Percentiles rank a stretch among this genome's conserved stretches.
These are phyloP conservation scores for Pyropia haitanensis DNA, from an alignment of 23 red algal species.

Conservation along the genomic window DNA sequence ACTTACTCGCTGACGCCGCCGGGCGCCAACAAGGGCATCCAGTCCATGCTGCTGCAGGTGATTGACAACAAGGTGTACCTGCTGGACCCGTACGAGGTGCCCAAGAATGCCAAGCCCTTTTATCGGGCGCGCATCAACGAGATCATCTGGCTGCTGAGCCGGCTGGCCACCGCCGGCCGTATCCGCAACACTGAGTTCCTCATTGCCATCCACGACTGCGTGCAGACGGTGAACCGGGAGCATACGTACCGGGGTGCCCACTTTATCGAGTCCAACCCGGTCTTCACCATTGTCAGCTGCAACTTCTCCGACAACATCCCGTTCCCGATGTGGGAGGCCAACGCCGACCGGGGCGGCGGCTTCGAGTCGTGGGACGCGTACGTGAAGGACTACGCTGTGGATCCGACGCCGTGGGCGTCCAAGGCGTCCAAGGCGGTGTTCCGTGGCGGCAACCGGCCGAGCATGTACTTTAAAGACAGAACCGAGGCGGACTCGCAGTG, in stretches of 20 bases:
- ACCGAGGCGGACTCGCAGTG: slow-evolving; percentile 58
- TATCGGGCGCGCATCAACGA: slow-evolving; percentile 72
- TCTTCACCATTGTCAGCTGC: slow-evolving; percentile 86
- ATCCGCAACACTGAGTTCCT: slow-evolving; percentile 79
- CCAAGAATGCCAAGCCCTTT: slow-evolving; percentile 66
- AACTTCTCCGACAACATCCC: slow-evolving; percentile 96
- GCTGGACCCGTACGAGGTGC: slow-evolving; percentile 76
- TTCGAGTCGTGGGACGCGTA: slow-evolving; percentile 70
- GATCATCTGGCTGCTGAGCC: slow-evolving; percentile 57
- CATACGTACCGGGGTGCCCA: slow-evolving; percentile 58
- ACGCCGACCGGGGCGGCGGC: slow-evolving; percentile 37
- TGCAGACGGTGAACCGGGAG: slow-evolving; percentile 78
- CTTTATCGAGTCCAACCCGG: slow-evolving; percentile 54
- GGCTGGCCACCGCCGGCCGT: slow-evolving; percentile 43
- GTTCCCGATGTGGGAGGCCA: slow-evolving; percentile 90
- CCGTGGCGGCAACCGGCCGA: slow-evolving; percentile 71
- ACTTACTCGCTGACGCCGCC: slow-evolving; percentile 69
- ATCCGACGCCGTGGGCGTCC: slow-evolving; percentile 55
- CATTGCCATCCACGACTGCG: slow-evolving; percentile 92
- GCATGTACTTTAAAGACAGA: slow-evolving; percentile 57
- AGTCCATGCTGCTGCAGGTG: slow-evolving; percentile 71
- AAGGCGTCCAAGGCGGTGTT: slow-evolving; percentile 73
- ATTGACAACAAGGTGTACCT: slow-evolving; percentile 62
- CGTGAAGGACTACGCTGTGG: slow-evolving; percentile 50
- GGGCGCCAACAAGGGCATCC: slow-evolving; percentile 73